Conservation (phyloP, 805 yeast species). For the Nakazawaea ishiwadae region DNA sequence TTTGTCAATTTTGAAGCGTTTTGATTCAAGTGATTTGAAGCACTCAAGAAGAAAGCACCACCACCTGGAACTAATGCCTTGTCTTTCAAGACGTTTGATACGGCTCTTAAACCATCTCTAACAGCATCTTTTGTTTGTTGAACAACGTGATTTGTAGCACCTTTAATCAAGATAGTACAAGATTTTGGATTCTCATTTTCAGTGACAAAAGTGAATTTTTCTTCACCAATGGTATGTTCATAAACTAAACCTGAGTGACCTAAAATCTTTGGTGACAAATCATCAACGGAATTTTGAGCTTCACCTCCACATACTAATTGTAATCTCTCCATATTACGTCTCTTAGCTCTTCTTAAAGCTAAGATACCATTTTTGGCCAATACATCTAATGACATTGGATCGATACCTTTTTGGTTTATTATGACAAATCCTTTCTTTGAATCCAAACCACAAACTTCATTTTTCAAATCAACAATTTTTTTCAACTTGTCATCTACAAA, state of each 20-base stretch:
- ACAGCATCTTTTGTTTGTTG: constrained; percentile 96
- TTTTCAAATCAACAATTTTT: constrained; percentile 89
- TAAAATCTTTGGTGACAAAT: constrained; percentile 68
- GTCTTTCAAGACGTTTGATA: constrained; percentile 86
- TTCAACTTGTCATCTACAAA: constrained; percentile 91
- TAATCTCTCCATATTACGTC: constrained; percentile 98
- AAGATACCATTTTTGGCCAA: constrained; percentile 89
- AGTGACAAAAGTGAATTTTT: constrained; percentile 93
- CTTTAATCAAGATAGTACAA: constrained; percentile 88
- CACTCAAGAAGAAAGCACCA: constrained; percentile 89
- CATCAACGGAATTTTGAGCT: constrained; percentile 97
- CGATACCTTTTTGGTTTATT: constrained; percentile 97
- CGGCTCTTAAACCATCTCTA: constrained; percentile 94
- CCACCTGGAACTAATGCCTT: constrained; percentile 90
- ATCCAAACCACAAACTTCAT: constrained; percentile 80
- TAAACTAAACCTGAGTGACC: constrained; percentile 90
- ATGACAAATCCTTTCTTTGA: constrained; percentile 80
- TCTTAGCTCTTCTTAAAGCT: constrained; percentile 95
- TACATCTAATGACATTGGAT: constrained; percentile 94
- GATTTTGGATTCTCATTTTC: constrained; percentile 86
- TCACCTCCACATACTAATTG: constrained; percentile 96
- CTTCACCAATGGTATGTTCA: constrained; percentile 94
- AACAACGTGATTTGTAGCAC: constrained; percentile 84
- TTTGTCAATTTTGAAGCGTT: constrained; percentile 54
- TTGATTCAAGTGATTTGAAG: constrained; percentile 59